Evolutionary conservation across 2,329 filamentous ascomycete species (phyloP), one percentile per base, ranked within the genome.

Genomic region (Ascochyta rabiei): DNA sequence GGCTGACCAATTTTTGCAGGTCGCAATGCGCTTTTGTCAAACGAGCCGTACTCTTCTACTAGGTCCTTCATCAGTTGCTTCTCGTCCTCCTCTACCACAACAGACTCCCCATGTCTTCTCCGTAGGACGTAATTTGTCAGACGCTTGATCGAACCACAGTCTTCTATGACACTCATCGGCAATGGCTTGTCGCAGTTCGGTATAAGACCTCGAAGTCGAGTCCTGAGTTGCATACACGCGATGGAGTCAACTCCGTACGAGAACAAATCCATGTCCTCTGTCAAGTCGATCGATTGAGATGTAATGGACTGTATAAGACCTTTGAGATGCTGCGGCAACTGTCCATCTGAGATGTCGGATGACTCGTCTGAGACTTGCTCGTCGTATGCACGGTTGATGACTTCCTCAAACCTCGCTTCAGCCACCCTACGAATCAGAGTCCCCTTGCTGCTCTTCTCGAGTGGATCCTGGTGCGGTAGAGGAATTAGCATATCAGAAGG

Each of bases 391-490:
- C 59, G 43, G 8, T 80, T 72, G 19, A 87, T 86, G 1, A 74
- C 55, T 0, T 72, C 51, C 1, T 70, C 65, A 60, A 83, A 87
- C 7, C 72, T 72, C 38, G 79, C 74, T 53, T 86, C 83, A 0
- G 81, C 83, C 41, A 76, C 76, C 12, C 71, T 73, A 21, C 85
- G 76, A 15, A 88, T 70, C 1, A 85, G 74, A 0, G 84, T 86
- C 0, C 86, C 86, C 68, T 89, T 89, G 58, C 84, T 88, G 56
- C 82, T 88, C 68, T 85, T 87, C 52, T 81, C 77, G 0, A 87
- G 71, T 13, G 69, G 64, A 0, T 67, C 61, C 8, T 66, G 57
- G 7, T 73, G 55, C 0, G 75, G 64, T 37, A 85, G 71, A 0
- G 81, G 73, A 0, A 84, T 59, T 13, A 88, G 57, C 80, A 84